phyloP scores from a whole-genome alignment of 371 early-diverging fungal genomes.

The Nematocida minor region DNA sequence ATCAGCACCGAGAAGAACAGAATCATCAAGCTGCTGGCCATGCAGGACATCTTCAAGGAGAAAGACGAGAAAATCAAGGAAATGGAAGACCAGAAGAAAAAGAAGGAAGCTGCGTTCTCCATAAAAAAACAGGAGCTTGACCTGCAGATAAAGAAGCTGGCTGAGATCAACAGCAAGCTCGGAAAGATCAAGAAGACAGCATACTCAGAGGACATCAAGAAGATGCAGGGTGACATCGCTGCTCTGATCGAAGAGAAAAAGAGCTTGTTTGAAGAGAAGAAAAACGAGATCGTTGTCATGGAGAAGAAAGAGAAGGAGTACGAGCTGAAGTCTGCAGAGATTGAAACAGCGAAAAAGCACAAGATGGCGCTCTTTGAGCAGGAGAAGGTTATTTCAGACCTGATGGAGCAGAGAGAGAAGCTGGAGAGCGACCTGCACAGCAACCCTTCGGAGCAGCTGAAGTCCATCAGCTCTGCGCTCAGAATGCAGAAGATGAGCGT shows the following conservation, averaged over 20 bases:
- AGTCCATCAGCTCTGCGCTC: not conserved
- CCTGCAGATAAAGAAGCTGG: not conserved
- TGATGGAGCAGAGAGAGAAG: conserved; percentile 4
- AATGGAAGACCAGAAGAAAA: conserved; percentile 45
- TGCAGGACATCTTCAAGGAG: conserved; percentile 52
- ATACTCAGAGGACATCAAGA: conserved; percentile 39
- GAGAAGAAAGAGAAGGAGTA: conserved; percentile 34
- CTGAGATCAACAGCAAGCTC: conserved; percentile 18
- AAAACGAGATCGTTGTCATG: conserved; percentile 3
- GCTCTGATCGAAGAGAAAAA: conserved; percentile 9
- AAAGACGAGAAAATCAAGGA: conserved; percentile 51
- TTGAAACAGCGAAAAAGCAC: conserved; percentile 17
- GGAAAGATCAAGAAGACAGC: conserved; percentile 12
- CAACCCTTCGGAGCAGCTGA: conserved; percentile 34
- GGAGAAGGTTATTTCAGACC: conserved; percentile 29
- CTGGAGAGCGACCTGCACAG: conserved; percentile 7
- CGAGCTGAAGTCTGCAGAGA: conserved; percentile 45
- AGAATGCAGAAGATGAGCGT: not conserved
- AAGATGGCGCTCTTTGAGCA: conserved; percentile 34
- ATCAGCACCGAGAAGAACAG: conserved; percentile 38
- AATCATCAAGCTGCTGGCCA: conserved; percentile 32
- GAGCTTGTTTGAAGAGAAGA: not conserved
- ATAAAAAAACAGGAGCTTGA: conserved; percentile 45
- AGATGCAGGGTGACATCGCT: conserved; percentile 6
- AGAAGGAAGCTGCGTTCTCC: conserved; percentile 17